Evolutionary conservation across 495 filamentous ascomycete genomes (phyloP).

Genomic region (Penicillium desertorum): DNA sequence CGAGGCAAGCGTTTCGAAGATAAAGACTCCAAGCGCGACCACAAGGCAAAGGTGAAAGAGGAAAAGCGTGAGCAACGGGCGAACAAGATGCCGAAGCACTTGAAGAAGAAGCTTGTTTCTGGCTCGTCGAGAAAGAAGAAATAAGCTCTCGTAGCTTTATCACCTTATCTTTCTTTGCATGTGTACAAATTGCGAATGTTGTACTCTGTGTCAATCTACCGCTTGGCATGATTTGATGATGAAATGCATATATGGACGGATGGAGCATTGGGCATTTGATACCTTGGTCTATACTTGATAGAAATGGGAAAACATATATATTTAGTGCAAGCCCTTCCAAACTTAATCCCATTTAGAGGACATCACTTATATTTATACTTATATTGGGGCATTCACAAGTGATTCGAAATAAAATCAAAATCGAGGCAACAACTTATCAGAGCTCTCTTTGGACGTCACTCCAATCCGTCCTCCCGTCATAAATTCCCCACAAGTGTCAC

Average conservation of each 20-base stretch:
- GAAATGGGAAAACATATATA: conserved; percentile 16
- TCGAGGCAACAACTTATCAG: conserved; percentile 37
- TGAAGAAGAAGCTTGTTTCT: conserved; percentile 68
- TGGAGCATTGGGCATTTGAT: conserved; percentile 38
- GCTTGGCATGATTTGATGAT: conserved; percentile 35
- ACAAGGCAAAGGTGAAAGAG: conserved; percentile 90
- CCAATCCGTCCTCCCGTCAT: conserved; percentile 18
- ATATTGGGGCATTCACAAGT: background rate
- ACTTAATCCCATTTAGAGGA: background rate
- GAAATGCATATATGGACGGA: conserved; percentile 29
- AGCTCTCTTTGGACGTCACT: conserved; percentile 52
- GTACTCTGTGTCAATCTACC: conserved; percentile 7
- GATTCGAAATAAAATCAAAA: background rate
- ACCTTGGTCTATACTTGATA: conserved; percentile 31
- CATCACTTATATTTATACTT: background rate
- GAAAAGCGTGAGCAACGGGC: conserved; percentile 88
- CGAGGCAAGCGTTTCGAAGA: conserved; percentile 88
- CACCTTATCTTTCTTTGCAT: conserved; percentile 18
- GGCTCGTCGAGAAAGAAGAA: conserved; percentile 49
- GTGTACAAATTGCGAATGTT: conserved; percentile 17
- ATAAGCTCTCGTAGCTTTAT: conserved; percentile 19
- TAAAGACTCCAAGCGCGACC: conserved; percentile 83
- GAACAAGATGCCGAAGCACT: conserved; percentile 91
- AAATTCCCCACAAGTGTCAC: background rate
- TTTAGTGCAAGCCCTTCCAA: background rate